Percentiles rank a stretch among this genome's conserved stretches.
phyloP scores from a whole-genome alignment of 768 basidiomycete genomes.

The Stropharia rugosoannulata region DNA sequence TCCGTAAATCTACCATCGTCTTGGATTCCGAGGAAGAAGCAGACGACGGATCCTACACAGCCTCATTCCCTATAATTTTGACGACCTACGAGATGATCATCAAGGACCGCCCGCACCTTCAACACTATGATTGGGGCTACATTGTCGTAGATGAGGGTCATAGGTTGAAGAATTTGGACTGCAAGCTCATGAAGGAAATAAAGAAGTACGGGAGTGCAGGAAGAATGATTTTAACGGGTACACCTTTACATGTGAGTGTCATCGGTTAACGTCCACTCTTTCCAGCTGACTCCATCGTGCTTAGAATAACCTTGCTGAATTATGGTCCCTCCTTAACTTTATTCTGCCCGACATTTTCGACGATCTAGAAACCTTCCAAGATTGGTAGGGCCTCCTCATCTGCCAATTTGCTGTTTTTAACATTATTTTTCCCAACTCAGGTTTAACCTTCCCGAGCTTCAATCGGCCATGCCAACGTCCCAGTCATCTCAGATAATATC shows the following conservation, averaged over 20 bases:
- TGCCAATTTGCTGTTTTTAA: background rate
- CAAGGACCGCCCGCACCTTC: constrained; percentile 64
- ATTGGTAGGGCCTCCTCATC: constrained; percentile 55
- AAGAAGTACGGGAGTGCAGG: constrained; percentile 84
- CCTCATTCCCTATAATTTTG: constrained; percentile 72
- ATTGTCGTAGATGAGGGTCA: constrained; percentile 98
- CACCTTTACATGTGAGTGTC: constrained; percentile 82
- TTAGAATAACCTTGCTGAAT: constrained; percentile 92
- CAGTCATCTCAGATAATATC: constrained; percentile 69
- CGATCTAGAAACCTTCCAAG: constrained; percentile 86
- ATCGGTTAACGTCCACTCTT: background rate
- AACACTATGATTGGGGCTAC: constrained; percentile 78
- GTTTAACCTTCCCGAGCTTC: constrained; percentile 72
- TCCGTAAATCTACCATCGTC: constrained; percentile 17
- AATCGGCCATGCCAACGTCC: constrained; percentile 51
- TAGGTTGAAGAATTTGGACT: constrained; percentile 91
- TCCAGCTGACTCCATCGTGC: background rate
- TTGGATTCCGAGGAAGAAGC: constrained; percentile 21
- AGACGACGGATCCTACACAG: constrained; percentile 17
- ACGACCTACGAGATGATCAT: constrained; percentile 96
- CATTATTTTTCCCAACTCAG: constrained; percentile 26
- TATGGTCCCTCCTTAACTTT: constrained; percentile 96
- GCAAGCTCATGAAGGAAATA: constrained; percentile 87
- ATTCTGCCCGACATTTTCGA: constrained; percentile 93
- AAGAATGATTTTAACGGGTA: constrained; percentile 93